Conservation (phyloP, 768 basidiomycete species). For the Boletus subcaerulescens region DNA sequence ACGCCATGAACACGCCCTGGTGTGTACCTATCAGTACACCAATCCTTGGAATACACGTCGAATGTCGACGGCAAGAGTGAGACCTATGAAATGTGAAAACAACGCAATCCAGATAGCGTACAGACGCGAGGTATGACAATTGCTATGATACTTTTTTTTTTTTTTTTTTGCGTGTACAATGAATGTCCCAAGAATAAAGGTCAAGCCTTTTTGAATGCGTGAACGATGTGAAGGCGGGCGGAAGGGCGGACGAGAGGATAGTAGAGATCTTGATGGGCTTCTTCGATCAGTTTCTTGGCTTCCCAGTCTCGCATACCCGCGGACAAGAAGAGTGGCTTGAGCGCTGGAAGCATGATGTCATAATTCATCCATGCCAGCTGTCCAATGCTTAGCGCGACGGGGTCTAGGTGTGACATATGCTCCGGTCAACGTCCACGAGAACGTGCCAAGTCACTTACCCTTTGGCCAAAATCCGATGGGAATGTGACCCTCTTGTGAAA, state of each 20-base stretch:
- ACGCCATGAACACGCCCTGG: slow-evolving; percentile 3
- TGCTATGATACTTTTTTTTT: slow-evolving; percentile 30
- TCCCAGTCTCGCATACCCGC: slow-evolving; percentile 50
- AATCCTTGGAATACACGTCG: slow-evolving; percentile 5
- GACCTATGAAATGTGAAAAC: slow-evolving; percentile 69
- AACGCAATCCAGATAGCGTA: slow-evolving; percentile 64
- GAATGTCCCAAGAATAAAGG: slow-evolving; percentile 14
- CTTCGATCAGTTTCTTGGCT: slow-evolving; percentile 54
- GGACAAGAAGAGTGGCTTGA: slow-evolving; percentile 57
- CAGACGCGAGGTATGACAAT: slow-evolving; percentile 7
- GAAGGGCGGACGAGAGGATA: slow-evolving; percentile 51
- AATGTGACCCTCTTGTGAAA: slow-evolving; percentile 54
- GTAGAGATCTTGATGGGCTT: slow-evolving; percentile 66
- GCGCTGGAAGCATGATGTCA: slow-evolving; percentile 60
- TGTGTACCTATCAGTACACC: background rate
- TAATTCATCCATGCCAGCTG: slow-evolving; percentile 75
- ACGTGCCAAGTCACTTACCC: slow-evolving; percentile 38
- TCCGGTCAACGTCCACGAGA: slow-evolving; percentile 9
- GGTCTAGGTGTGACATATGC: slow-evolving; percentile 39
- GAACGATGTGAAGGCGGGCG: slow-evolving; percentile 55
- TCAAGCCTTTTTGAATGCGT: slow-evolving; percentile 41
- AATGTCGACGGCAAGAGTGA: slow-evolving; percentile 1
- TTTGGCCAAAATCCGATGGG: slow-evolving; percentile 70
- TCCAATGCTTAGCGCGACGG: slow-evolving; percentile 57
- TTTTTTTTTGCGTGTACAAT: slow-evolving; percentile 14